Evolutionary conservation across 2,329 filamentous ascomycete genomes (phyloP).

Genomic region (Atkinsonella hypoxylon): DNA sequence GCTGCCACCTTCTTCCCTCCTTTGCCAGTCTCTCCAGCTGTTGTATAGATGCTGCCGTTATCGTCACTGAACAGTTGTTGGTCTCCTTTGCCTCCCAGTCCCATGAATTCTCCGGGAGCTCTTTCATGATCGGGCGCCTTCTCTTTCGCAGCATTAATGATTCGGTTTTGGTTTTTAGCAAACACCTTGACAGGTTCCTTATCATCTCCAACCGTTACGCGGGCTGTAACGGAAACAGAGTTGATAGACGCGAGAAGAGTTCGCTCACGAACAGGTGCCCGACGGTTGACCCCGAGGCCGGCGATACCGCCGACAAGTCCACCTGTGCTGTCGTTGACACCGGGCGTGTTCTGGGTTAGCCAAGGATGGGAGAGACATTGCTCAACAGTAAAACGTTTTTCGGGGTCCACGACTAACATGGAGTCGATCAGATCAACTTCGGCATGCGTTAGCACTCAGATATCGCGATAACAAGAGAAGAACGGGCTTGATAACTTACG

Average conservation of each 20-base stretch:
- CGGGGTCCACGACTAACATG: slow-evolving; percentile 84
- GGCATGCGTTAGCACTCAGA: not conserved
- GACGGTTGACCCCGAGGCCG: slow-evolving; percentile 69
- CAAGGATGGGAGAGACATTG: slow-evolving; percentile 87
- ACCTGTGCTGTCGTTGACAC: slow-evolving; percentile 75
- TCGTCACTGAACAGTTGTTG: slow-evolving; percentile 63
- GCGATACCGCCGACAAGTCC: slow-evolving; percentile 81
- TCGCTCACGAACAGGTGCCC: slow-evolving; percentile 69
- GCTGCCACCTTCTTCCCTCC: slow-evolving; percentile 19
- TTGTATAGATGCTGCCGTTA: slow-evolving; percentile 35
- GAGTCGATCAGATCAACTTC: slow-evolving; percentile 75
- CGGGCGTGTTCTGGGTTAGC: slow-evolving; percentile 53
- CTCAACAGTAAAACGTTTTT: slow-evolving; percentile 76
- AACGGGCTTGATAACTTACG: slow-evolving; percentile 30
- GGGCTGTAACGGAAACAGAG: slow-evolving; percentile 45
- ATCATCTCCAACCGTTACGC: slow-evolving; percentile 42
- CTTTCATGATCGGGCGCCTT: slow-evolving; percentile 54
- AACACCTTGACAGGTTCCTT: slow-evolving; percentile 60
- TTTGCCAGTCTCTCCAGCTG: slow-evolving; percentile 17
- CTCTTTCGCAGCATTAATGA: slow-evolving; percentile 39
- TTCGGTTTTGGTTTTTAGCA: slow-evolving; percentile 49
- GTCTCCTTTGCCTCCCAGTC: slow-evolving; percentile 78
- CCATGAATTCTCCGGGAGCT: slow-evolving; percentile 64
- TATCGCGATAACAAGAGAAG: not conserved
- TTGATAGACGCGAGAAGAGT: slow-evolving; percentile 78